These are phyloP conservation scores for Komagataella mondaviorum DNA, from an alignment of 805 yeast species.

Conservation along the genomic window DNA sequence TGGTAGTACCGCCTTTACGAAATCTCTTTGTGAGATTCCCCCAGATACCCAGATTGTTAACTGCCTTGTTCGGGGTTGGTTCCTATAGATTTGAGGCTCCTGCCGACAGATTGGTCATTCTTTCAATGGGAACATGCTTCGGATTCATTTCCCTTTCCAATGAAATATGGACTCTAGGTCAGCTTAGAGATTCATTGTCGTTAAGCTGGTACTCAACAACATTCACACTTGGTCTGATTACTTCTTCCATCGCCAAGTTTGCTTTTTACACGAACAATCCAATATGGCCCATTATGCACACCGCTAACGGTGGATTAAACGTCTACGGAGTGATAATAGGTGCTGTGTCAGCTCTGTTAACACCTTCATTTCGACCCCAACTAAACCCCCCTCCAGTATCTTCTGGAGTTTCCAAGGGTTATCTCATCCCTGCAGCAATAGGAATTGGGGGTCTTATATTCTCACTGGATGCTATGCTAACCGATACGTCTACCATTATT, in stretches of 20 bases:
- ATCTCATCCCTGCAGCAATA: constrained; percentile 34
- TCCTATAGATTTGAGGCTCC: constrained; percentile 62
- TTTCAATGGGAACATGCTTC: constrained; percentile 55
- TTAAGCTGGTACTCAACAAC: constrained; percentile 35
- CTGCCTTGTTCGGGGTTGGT: constrained; percentile 59
- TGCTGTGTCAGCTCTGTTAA: constrained; percentile 43
- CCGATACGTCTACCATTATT: constrained; percentile 80
- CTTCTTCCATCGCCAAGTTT: constrained; percentile 65
- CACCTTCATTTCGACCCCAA: constrained; percentile 22
- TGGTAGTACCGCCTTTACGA: constrained; percentile 22
- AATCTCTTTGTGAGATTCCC: constrained; percentile 28
- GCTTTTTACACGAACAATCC: constrained; percentile 82
- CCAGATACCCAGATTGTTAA: constrained; percentile 35
- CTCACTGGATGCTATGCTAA: constrained; percentile 56
- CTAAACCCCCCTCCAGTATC: constrained; percentile 8
- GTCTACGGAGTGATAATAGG: constrained; percentile 55
- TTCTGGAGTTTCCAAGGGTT: constrained; percentile 17
- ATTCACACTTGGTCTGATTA: constrained; percentile 56
- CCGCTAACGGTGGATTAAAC: constrained; percentile 78
- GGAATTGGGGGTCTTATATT: constrained; percentile 74
- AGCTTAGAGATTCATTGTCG: constrained; percentile 6
- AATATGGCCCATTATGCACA: constrained; percentile 89
- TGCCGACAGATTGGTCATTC: constrained; percentile 47
- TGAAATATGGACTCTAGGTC: constrained; percentile 30
- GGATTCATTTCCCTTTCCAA: constrained; percentile 44